Percentiles rank a stretch among this genome's conserved stretches.
These are phyloP conservation scores for Onygenales sp. DNA, from an alignment of 2,329 filamentous ascomycete genomes.

Conservation along the genomic window DNA sequence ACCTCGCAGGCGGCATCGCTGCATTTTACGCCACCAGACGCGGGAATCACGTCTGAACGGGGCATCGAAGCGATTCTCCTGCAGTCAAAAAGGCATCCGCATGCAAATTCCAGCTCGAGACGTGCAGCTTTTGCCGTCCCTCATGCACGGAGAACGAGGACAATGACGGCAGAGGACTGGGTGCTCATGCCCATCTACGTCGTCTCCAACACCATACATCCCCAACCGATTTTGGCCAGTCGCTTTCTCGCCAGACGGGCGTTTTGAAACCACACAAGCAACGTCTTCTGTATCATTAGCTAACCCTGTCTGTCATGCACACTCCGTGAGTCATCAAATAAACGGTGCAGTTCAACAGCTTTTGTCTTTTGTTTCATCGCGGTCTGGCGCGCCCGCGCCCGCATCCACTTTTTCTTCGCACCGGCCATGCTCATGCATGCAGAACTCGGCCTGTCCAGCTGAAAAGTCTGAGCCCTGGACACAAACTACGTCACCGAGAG, in stretches of 20 bases:
- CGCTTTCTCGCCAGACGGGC: background rate
- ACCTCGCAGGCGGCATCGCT: too few species aligned
- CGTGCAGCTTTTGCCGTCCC: background rate
- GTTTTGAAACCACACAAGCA: conserved; percentile 1
- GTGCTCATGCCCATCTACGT: background rate
- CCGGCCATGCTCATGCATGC: too few species aligned
- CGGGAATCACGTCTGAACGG: background rate
- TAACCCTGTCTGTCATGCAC: background rate
- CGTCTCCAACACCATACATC: background rate
- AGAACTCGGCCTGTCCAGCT: too few species aligned
- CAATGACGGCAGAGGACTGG: background rate
- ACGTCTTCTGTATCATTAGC: background rate
- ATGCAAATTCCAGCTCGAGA: background rate
- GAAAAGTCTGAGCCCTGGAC: too few species aligned
- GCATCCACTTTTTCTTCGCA: background rate
- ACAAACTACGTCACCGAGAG: too few species aligned
- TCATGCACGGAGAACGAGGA: background rate
- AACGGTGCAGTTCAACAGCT: background rate
- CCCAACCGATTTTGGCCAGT: background rate
- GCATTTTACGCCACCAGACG: too few species aligned
- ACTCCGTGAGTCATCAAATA: background rate
- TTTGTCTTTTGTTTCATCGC: background rate
- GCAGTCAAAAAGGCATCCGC: background rate
- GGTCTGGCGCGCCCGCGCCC: background rate
- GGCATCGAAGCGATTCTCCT: background rate